Conservation (phyloP, 176 grass and related monocot genomes). For the Typha latifolia region DNA sequence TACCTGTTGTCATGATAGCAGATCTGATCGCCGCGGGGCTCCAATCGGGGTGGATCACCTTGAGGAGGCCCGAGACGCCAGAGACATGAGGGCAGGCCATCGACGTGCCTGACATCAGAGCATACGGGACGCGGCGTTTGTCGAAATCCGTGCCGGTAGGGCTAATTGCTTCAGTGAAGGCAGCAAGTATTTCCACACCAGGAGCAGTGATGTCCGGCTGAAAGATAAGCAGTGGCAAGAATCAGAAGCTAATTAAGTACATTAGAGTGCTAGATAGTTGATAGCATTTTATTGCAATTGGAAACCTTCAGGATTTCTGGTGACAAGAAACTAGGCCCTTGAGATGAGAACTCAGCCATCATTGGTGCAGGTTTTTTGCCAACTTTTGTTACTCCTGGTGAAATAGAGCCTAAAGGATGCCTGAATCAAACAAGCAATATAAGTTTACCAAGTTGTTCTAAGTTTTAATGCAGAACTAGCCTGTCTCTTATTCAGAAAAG, state of each 20-base stretch:
- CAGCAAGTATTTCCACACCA: conserved; percentile 25
- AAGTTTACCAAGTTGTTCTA: not conserved
- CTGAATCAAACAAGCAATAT: not conserved
- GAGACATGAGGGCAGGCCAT: conserved; percentile 38
- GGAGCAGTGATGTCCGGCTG: conserved; percentile 36
- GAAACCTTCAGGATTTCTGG: conserved; percentile 30
- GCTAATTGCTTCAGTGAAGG: conserved; percentile 4
- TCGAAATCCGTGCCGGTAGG: not conserved
- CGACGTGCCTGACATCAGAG: conserved; percentile 28
- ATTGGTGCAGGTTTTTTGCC: conserved; percentile 11
- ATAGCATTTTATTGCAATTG: not conserved
- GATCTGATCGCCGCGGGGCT: conserved; percentile 31
- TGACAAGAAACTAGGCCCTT: conserved; percentile 10
- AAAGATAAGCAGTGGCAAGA: not conserved
- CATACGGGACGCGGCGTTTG: conserved; percentile 6
- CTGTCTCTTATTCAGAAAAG: not conserved
- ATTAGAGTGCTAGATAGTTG: not conserved
- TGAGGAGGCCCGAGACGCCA: conserved; percentile 24
- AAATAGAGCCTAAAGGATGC: conserved; percentile 45
- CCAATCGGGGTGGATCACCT: conserved; percentile 22
- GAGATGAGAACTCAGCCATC: conserved; percentile 26
- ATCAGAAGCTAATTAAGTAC: not conserved
- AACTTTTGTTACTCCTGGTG: conserved; percentile 9
- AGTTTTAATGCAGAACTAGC: not conserved
- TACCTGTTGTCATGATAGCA: conserved; percentile 36